A percentile compares a stretch with the other conserved stretches of the same genome.
Evolutionary conservation across 805 yeast species (phyloP).

Genomic region (Nakazawaea populi): DNA sequence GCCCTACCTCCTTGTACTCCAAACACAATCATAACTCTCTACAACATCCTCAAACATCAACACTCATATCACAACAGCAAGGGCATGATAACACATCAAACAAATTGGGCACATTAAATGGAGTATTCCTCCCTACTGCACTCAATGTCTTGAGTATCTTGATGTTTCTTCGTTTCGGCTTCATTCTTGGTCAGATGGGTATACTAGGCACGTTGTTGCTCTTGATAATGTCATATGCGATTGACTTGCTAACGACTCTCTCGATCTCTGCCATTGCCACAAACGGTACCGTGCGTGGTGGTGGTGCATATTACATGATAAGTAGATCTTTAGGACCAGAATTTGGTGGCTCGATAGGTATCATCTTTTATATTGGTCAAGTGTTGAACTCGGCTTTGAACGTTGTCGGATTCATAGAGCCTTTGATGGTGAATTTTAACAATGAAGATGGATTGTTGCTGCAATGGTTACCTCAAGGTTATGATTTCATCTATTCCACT

Average conservation of each 20-base stretch:
- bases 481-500: constrained; percentile 69
- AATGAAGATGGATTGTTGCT: constrained; percentile 46
- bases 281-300: constrained; percentile 95
- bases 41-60: background rate
- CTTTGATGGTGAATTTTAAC: constrained; percentile 78
- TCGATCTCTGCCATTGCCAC: constrained; percentile 95
- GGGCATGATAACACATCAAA: no score
- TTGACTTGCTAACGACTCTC: constrained; percentile 79
- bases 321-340: constrained; percentile 95
- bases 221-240: constrained; percentile 66
- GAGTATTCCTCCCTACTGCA: constrained; percentile 92
- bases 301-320: constrained; percentile 98
- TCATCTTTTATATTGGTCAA: constrained; percentile 92
- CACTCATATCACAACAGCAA: background rate
- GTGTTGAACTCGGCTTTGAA: constrained; percentile 87
- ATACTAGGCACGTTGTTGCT: constrained; percentile 68
- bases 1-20: background rate
- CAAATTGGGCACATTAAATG: constrained; percentile 77
- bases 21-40: background rate
- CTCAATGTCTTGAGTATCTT: constrained; percentile 88
- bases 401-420: constrained; percentile 94
- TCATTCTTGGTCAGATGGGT: constrained; percentile 93
- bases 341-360: constrained; percentile 96
- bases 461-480: constrained; percentile 53
- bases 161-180: constrained; percentile 94